Percentiles rank a stretch among this genome's conserved stretches.
Evolutionary conservation across 805 yeast species (phyloP).

Genomic region (Yamadazyma akitaensis): DNA sequence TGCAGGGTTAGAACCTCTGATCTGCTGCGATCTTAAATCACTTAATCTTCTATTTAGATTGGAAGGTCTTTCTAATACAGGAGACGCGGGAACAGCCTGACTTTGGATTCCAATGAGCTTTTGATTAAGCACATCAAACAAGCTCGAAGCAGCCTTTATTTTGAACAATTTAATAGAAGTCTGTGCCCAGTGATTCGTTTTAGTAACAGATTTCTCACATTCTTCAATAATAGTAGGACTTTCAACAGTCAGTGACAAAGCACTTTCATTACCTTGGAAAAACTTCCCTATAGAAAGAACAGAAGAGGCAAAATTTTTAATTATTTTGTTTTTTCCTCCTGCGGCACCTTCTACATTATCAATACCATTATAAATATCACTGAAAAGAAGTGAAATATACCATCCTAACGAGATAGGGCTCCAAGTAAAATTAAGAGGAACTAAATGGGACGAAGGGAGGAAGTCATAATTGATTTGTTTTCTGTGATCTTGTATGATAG

Average conservation of each 20-base stretch:
- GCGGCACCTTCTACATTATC: slow-evolving; percentile 19
- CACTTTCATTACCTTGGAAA: slow-evolving; percentile 12
- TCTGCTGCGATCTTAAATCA: slow-evolving; percentile 34
- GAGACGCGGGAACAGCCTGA: slow-evolving; percentile 22
- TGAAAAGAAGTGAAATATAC: slow-evolving; percentile 69
- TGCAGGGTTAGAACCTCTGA: slow-evolving; percentile 23
- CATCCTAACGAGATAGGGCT: slow-evolving; percentile 63
- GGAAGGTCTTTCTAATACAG: slow-evolving; percentile 46
- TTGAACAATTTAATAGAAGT: slow-evolving; percentile 51
- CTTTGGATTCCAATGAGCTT: slow-evolving; percentile 7
- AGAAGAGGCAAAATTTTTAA: slow-evolving; percentile 36
- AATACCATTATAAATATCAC: slow-evolving; percentile 42
- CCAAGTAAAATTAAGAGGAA: slow-evolving; percentile 58
- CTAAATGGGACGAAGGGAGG: slow-evolving; percentile 40
- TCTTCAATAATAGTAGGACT: slow-evolving; percentile 17
- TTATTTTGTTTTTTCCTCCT: slow-evolving; percentile 31
- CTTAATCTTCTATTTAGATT: slow-evolving; percentile 47
- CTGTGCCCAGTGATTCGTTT: slow-evolving; percentile 50
- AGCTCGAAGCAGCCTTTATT: slow-evolving; percentile 23
- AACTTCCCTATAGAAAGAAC: slow-evolving; percentile 37
- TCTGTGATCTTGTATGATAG: slow-evolving; percentile 18
- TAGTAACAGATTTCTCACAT: slow-evolving; percentile 27
- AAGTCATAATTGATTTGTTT: slow-evolving; percentile 40
- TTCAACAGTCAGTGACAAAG: slow-evolving; percentile 10
- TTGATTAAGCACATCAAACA: slow-evolving; percentile 18